Percentiles rank a stretch among this genome's conserved stretches.
Conservation (phyloP, 2,329 filamentous ascomycete genomes). For the Penicillium nordicum region DNA sequence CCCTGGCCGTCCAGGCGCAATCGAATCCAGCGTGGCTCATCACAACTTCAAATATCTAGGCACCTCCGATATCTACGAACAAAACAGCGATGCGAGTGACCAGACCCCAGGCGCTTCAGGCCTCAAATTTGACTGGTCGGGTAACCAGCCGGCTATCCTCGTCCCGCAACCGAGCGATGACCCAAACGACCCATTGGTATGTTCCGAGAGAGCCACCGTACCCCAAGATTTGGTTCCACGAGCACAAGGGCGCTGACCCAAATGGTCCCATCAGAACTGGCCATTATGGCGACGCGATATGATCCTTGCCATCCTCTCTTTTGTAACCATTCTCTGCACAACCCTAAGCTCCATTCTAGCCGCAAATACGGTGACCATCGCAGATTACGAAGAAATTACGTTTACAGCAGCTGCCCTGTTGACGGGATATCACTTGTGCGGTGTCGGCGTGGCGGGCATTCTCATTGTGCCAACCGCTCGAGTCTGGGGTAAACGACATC, state of each 20-base stretch:
- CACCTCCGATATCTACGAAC: slow-evolving; percentile 60
- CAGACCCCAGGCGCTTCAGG: slow-evolving; percentile 36
- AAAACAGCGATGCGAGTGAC: slow-evolving; percentile 44
- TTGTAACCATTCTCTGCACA: slow-evolving; percentile 78
- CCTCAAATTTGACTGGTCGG: slow-evolving; percentile 70
- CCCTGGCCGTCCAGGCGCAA: background rate
- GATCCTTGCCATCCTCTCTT: slow-evolving; percentile 73
- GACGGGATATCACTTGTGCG: slow-evolving; percentile 83
- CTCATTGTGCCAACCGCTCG: slow-evolving; percentile 83
- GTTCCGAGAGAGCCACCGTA: slow-evolving; percentile 34
- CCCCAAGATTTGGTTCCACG: background rate
- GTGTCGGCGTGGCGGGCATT: slow-evolving; percentile 75
- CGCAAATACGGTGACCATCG: slow-evolving; percentile 77
- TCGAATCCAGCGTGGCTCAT: background rate
- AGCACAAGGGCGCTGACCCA: background rate
- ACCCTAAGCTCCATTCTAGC: slow-evolving; percentile 83
- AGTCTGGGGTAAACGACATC: slow-evolving; percentile 88
- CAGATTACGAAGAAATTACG: slow-evolving; percentile 59
- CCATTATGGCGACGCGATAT: slow-evolving; percentile 79
- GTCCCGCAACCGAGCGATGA: slow-evolving; percentile 89
- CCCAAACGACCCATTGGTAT: slow-evolving; percentile 78
- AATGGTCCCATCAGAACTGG: slow-evolving; percentile 62
- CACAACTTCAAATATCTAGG: slow-evolving; percentile 21
- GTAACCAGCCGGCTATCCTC: slow-evolving; percentile 68
- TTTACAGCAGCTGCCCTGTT: slow-evolving; percentile 77